Conservation (phyloP, 441 rosid genomes). For the Erodium chrysanthum region DNA sequence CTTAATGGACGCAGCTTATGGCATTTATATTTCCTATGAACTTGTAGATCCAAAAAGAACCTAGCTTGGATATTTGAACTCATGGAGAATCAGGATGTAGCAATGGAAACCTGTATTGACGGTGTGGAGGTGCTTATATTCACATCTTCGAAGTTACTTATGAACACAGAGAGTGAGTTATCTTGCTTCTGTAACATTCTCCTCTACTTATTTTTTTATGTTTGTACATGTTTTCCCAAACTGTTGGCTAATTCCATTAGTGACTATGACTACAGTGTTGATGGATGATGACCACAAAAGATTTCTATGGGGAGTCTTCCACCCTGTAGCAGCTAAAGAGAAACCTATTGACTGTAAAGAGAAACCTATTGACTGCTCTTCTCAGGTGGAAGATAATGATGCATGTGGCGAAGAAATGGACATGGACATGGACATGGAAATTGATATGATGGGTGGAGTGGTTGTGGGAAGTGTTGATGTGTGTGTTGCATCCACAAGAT, state of each 20-base stretch:
- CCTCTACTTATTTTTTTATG: neutral
- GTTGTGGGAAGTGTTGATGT: slow-evolving; percentile 20
- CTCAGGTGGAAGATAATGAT: neutral
- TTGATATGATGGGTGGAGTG: slow-evolving; percentile 34
- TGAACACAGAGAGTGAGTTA: slow-evolving; percentile 37
- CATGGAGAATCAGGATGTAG: slow-evolving; percentile 30
- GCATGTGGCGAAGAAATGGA: too few relatives aligned
- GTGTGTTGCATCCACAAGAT: slow-evolving; percentile 8
- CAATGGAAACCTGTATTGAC: slow-evolving; percentile 33
- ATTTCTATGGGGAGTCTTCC: slow-evolving; percentile 41
- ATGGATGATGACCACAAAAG: neutral
- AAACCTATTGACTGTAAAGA: neutral
- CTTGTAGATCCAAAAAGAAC: slow-evolving; percentile 30
- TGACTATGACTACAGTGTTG: neutral
- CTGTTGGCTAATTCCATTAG: too few relatives aligned
- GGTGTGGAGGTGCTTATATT: slow-evolving; percentile 54
- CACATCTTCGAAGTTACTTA: slow-evolving; percentile 40
- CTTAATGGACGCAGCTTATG: neutral
- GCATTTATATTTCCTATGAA: slow-evolving; percentile 10
- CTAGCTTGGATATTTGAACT: slow-evolving; percentile 26
- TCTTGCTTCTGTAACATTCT: slow-evolving; percentile 12
- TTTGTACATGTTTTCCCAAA: too few relatives aligned
- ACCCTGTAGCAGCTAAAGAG: neutral
- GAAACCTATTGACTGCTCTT: neutral
- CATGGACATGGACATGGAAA: slow-evolving; percentile 24